phyloP scores from a whole-genome alignment of 352 stramenopile genomes.

The Globisporangium spiculum region DNA sequence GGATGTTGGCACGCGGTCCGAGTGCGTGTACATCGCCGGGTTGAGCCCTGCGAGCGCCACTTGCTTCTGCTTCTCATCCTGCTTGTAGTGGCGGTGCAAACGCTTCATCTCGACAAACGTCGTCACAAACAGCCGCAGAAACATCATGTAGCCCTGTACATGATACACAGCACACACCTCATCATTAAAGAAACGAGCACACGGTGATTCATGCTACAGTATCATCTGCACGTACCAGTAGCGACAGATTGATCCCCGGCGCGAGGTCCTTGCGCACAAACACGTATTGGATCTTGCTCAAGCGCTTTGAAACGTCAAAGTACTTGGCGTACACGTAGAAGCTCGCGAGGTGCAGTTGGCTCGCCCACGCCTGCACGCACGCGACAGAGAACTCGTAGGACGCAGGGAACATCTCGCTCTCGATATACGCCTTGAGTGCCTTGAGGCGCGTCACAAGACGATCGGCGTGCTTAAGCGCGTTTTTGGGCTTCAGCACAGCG shows the following conservation, averaged over 20 bases:
- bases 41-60: conserved; percentile 20
- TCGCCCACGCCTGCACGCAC: conserved; percentile 45
- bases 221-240: conserved; percentile 41
- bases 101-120: conserved; percentile 51
- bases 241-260: conserved; percentile 57
- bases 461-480: conserved; percentile 40
- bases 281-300: conserved; percentile 71
- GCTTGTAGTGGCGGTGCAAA: conserved; percentile 40
- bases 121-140: conserved; percentile 53
- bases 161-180: not conserved
- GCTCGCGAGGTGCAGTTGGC: conserved; percentile 54
- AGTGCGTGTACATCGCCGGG: conserved; percentile 24
- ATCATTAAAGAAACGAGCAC: too few relatives aligned
- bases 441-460: conserved; percentile 44
- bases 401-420: conserved; percentile 46
- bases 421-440: conserved; percentile 27
- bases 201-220: not conserved
- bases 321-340: conserved; percentile 83
- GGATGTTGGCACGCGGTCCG: conserved; percentile 40
- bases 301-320: conserved; percentile 64
- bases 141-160: conserved; percentile 72
- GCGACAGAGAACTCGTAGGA: conserved; percentile 59
- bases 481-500: conserved; percentile 14
- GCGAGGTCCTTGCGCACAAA: conserved; percentile 68
- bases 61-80: conserved; percentile 45